Evolutionary conservation across 2,329 filamentous ascomycete genomes (phyloP).

Genomic region (Didymella segeticola): DNA sequence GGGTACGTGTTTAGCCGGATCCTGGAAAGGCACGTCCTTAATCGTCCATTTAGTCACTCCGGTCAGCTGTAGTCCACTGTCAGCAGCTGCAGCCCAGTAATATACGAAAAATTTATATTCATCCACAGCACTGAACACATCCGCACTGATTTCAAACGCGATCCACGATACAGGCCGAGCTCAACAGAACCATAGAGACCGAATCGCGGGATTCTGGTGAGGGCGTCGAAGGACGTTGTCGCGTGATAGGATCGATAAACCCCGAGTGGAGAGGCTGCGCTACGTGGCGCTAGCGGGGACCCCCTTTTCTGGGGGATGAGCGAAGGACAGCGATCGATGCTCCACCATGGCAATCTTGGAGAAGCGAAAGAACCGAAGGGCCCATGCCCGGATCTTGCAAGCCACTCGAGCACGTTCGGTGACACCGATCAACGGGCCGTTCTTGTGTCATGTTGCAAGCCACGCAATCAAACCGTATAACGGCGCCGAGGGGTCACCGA

Average conservation of each 20-base stretch:
- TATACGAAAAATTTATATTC: not conserved
- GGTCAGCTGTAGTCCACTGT: slow-evolving; percentile 10
- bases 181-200: not conserved
- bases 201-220: not conserved
- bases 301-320: slow-evolving; percentile 3
- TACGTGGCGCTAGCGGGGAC: slow-evolving; percentile 3
- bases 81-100: not conserved
- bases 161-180: not conserved
- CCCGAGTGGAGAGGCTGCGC: not conserved
- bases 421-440: slow-evolving; percentile 5
- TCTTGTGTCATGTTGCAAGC: not conserved
- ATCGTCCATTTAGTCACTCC: slow-evolving; percentile 4
- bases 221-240: not conserved
- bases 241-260: slow-evolving; percentile 7
- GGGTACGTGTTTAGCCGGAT: slow-evolving; percentile 10
- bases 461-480: not conserved
- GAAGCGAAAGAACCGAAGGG: not conserved
- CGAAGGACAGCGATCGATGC: slow-evolving; percentile 1
- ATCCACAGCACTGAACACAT: not conserved
- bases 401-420: not conserved
- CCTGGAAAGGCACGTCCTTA: not conserved
- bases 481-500: not conserved
- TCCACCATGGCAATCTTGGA: not conserved
- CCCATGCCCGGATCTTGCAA: slow-evolving; percentile 2
- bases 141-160: not conserved